Percentiles rank a stretch among this genome's conserved stretches.
phyloP scores from a whole-genome alignment of 176 grass and related monocot species.

The Musa acuminata region DNA sequence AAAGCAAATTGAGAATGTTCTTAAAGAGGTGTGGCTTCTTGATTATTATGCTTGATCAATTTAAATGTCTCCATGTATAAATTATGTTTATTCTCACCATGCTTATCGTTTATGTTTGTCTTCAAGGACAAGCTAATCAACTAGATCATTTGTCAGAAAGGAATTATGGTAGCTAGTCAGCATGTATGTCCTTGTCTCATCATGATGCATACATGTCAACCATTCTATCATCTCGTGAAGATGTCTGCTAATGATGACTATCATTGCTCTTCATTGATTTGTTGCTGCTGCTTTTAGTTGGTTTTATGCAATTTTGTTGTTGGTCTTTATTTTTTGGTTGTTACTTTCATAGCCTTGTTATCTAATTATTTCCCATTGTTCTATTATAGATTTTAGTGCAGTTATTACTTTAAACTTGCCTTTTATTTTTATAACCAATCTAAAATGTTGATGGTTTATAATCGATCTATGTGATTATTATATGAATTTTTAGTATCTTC shows the following conservation, averaged over 20 bases:
- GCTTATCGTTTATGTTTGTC: not conserved
- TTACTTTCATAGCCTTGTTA: not conserved
- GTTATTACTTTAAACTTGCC: not conserved
- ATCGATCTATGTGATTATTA: too few relatives aligned
- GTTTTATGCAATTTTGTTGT: not conserved
- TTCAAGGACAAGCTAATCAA: too few relatives aligned
- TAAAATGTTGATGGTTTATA: too few relatives aligned
- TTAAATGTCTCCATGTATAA: not conserved
- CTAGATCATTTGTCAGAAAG: too few relatives aligned
- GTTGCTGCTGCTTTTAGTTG: not conserved
- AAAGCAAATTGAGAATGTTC: slow-evolving; percentile 71
- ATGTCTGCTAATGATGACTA: not conserved
- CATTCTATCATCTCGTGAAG: not conserved
- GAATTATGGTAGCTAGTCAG: not conserved
- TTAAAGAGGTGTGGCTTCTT: slow-evolving; percentile 45
- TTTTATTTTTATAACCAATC: not conserved
- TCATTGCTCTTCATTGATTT: not conserved
- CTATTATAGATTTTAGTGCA: not conserved
- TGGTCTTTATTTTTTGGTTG: not conserved
- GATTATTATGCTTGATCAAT: not conserved
- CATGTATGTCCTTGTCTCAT: not conserved
- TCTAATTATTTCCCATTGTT: not conserved
- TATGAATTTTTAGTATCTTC: not conserved
- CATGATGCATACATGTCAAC: not conserved
- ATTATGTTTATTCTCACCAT: not conserved